Evolutionary conservation across 352 stramenopile species (phyloP).

Genomic region (Pythium insidiosum): DNA sequence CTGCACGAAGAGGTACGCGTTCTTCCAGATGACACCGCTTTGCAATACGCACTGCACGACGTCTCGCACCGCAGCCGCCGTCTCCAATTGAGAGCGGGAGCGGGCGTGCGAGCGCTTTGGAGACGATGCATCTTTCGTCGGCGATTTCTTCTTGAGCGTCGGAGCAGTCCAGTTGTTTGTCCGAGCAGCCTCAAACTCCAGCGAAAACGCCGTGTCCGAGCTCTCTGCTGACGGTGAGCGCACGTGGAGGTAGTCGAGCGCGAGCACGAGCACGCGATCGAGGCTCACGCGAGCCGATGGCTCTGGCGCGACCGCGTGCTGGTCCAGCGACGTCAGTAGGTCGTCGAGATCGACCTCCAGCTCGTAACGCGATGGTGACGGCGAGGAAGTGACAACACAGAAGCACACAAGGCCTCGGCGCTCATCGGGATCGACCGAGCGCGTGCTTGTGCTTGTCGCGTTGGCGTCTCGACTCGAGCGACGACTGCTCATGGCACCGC

Average conservation of each 20-base stretch:
- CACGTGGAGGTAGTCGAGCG: slow-evolving; percentile 9
- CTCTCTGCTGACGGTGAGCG: no score
- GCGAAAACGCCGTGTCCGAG: no score
- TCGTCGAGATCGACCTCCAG: neutral
- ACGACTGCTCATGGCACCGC: neutral
- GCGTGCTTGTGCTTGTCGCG: neutral
- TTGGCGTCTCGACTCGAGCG: no score
- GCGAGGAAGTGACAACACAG: no score
- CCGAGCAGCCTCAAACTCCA: neutral
- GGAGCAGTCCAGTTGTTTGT: slow-evolving; percentile 12
- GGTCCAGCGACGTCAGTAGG: neutral
- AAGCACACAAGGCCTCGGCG: no score
- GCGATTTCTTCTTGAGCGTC: no score
- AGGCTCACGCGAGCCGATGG: slow-evolving; percentile 6
- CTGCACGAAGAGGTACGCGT: slow-evolving; percentile 35
- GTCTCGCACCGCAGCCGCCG: slow-evolving; percentile 4
- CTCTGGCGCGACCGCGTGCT: neutral
- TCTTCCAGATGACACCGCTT: slow-evolving; percentile 45
- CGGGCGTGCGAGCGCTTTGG: no score
- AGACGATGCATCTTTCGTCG: no score
- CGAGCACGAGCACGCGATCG: slow-evolving; percentile 9
- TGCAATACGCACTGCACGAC: slow-evolving; percentile 27
- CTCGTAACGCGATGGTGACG: no score
- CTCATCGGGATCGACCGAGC: neutral
- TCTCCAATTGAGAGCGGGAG: no score